Conservation (phyloP, 306 rosid genomes). For the Ormosia emarginata region DNA sequence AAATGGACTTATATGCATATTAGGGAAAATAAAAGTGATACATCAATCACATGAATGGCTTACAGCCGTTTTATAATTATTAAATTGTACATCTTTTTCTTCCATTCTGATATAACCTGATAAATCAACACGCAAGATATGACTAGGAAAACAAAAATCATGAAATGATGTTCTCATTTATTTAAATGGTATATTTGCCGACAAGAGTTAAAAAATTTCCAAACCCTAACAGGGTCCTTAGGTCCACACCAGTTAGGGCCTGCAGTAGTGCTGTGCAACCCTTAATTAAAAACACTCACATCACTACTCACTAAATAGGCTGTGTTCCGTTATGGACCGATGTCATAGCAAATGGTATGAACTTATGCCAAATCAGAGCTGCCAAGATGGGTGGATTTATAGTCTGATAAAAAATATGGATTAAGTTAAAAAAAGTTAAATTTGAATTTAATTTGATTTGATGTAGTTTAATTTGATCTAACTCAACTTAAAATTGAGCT, state of each 20-base stretch:
- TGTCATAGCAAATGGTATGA: too few species aligned
- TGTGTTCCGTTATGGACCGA: too few species aligned
- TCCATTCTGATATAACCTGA: not conserved
- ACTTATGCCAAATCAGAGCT: too few species aligned
- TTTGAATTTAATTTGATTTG: too few species aligned
- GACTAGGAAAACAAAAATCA: not conserved
- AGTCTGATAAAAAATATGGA: too few species aligned
- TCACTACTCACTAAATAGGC: too few species aligned
- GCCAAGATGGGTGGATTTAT: too few species aligned
- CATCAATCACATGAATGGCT: constrained; percentile 14
- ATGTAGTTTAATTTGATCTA: too few species aligned
- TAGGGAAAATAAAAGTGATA: not conserved
- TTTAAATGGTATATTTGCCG: not conserved
- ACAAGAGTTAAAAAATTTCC: constrained; percentile 2
- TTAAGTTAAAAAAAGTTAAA: too few species aligned
- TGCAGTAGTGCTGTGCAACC: not conserved
- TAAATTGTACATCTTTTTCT: not conserved
- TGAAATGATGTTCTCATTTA: not conserved
- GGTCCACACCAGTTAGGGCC: not conserved
- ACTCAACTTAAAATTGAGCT: too few species aligned
- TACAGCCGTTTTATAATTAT: constrained; percentile 22
- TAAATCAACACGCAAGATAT: not conserved
- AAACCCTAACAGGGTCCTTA: too few species aligned
- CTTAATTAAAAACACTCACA: not conserved
- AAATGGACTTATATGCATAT: constrained; percentile 1